Conservation (phyloP, 371 early-diverging fungal genomes). For the Syncephalastrum contaminatum region DNA sequence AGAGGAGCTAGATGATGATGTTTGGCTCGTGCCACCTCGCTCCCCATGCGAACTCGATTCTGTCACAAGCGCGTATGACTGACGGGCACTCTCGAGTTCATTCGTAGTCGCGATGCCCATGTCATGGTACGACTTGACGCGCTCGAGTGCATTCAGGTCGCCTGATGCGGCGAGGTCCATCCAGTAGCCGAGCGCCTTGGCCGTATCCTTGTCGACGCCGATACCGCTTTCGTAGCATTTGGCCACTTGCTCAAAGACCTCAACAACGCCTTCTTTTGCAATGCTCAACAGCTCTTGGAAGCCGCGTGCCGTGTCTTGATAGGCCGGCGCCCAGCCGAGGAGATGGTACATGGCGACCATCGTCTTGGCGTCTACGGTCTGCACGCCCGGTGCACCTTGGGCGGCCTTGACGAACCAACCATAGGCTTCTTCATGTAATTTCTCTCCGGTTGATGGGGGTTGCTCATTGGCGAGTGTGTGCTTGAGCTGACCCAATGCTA, state of each 20-base stretch:
- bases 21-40: too few species aligned
- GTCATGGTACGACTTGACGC: conserved; percentile 14
- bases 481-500: conserved; percentile 20
- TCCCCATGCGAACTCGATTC: too few species aligned
- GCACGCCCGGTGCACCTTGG: conserved; percentile 5
- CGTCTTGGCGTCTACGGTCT: conserved; percentile 17
- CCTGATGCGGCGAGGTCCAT: conserved; percentile 13
- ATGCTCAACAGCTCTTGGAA: conserved; percentile 13
- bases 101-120: conserved; percentile 10
- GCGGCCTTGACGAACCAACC: conserved; percentile 14
- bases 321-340: conserved; percentile 23
- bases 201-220: conserved; percentile 15
- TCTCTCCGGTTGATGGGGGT: neutral
- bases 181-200: conserved; percentile 21
- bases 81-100: conserved; percentile 6
- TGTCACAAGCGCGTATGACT: neutral
- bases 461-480: conserved; percentile 14
- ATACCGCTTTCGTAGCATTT: conserved; percentile 25
- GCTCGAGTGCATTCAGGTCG: conserved; percentile 14
- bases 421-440: conserved; percentile 15
- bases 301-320: conserved; percentile 11
- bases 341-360: conserved; percentile 30
- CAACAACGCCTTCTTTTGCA: conserved; percentile 17
- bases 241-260: conserved; percentile 19
- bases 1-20: neutral